phyloP scores from a whole-genome alignment of 1,284 basidiomycete species.

The Phlebopus sp. region DNA sequence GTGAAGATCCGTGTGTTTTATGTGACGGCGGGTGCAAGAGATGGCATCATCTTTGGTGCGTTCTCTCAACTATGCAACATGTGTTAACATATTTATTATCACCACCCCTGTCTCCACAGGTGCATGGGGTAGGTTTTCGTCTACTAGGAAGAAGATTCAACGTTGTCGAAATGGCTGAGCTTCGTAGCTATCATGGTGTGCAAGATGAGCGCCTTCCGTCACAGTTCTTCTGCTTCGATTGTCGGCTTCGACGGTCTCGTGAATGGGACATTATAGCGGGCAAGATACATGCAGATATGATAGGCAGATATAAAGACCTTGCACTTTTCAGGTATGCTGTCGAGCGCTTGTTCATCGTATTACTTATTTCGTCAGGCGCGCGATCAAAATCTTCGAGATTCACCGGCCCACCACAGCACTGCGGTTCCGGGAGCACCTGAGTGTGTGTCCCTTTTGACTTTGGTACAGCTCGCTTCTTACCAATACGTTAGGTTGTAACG shows the following conservation, averaged over 20 bases:
- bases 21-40: constrained; percentile 67
- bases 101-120: constrained; percentile 40
- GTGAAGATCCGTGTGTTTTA: constrained; percentile 50
- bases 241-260: constrained; percentile 59
- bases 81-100: constrained; percentile 4
- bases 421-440: constrained; percentile 58
- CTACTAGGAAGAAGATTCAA: not conserved
- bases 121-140: constrained; percentile 65
- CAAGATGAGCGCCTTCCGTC: constrained; percentile 55
- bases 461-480: constrained; percentile 6
- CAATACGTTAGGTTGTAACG: constrained; percentile 47
- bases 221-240: constrained; percentile 67
- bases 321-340: constrained; percentile 60
- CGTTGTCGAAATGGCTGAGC: constrained; percentile 1
- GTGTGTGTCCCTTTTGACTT: constrained; percentile 40
- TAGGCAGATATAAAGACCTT: constrained; percentile 61
- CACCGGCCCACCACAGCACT: constrained; percentile 45
- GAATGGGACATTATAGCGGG: constrained; percentile 67
- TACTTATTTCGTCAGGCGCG: constrained; percentile 46
- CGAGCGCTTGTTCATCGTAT: not conserved
- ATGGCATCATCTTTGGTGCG: constrained; percentile 76
- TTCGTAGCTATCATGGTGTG: constrained; percentile 55
- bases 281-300: constrained; percentile 55
- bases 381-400: constrained; percentile 67
- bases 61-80: constrained; percentile 3